Conservation (phyloP, 371 early-diverging fungal species). For the Coemansia sp. region DNA sequence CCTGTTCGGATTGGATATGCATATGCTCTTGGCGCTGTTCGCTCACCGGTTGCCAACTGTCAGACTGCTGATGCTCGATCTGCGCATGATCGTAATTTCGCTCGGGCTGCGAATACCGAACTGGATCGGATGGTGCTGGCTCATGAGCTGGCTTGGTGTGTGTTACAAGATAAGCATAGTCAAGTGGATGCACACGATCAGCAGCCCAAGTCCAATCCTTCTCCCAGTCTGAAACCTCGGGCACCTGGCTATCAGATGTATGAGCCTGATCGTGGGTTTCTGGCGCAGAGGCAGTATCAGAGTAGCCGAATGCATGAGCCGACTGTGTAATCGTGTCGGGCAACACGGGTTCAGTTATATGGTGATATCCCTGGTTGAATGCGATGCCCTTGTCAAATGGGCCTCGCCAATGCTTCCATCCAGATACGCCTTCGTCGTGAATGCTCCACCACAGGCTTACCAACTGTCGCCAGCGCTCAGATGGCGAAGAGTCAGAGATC, state of each 20-base stretch:
- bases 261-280: not conserved
- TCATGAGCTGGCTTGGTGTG: slow-evolving; percentile 10
- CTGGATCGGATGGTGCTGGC: not conserved
- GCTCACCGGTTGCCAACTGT: not conserved
- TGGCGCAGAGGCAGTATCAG: not conserved
- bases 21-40: not conserved
- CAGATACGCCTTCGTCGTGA: slow-evolving; percentile 60
- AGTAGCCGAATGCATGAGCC: not conserved
- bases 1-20: not conserved
- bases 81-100: not conserved
- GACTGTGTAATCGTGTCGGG: not conserved
- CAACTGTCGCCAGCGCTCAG: slow-evolving; percentile 56
- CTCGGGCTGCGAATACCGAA: not conserved
- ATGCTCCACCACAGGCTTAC: slow-evolving; percentile 72
- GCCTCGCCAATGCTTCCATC: slow-evolving; percentile 54
- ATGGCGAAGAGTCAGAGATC: slow-evolving; percentile 52
- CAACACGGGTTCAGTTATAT: slow-evolving; percentile 24
- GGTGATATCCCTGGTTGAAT: slow-evolving; percentile 39
- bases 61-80: not conserved
- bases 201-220: slow-evolving; percentile 53
- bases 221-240: slow-evolving; percentile 51
- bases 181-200: slow-evolving; percentile 50
- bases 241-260: not conserved
- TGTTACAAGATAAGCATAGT: slow-evolving; percentile 38
- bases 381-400: slow-evolving; percentile 30